phyloP scores from a whole-genome alignment of 2,329 filamentous ascomycete genomes.

The Verticillium longisporum region DNA sequence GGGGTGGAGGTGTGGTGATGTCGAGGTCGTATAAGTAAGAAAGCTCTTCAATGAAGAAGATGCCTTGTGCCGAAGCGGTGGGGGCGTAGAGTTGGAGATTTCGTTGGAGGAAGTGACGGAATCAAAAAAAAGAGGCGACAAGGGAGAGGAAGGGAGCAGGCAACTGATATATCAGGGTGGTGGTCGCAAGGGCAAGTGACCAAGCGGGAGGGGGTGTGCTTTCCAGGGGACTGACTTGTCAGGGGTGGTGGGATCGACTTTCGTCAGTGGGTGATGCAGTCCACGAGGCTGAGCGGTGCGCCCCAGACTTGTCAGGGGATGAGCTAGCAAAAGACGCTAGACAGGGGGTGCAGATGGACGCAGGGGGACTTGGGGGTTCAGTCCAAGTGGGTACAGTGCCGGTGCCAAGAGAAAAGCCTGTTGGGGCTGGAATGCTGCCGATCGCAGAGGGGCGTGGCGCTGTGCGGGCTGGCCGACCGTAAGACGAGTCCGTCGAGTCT shows the following conservation, averaged over 20 bases:
- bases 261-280: conserved; percentile 33
- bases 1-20: conserved; percentile 7
- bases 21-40: conserved; percentile 21
- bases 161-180: conserved; percentile 14
- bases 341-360: conserved; percentile 8
- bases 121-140: neutral
- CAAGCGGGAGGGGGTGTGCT: conserved; percentile 7
- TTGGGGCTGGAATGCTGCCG: neutral
- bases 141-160: conserved; percentile 4
- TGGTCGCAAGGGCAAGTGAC: conserved; percentile 10
- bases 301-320: conserved; percentile 2
- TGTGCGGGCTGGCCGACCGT: neutral
- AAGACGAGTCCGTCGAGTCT: neutral
- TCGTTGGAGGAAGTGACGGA: conserved; percentile 7
- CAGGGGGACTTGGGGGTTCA: conserved; percentile 7
- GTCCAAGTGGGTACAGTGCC: conserved; percentile 4
- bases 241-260: conserved; percentile 11
- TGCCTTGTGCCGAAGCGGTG: conserved; percentile 2
- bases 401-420: conserved; percentile 2
- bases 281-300: conserved; percentile 32
- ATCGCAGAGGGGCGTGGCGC: neutral
- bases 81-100: conserved; percentile 5
- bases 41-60: conserved; percentile 21
- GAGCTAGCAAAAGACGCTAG: conserved; percentile 4
- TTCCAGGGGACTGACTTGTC: neutral